These are phyloP conservation scores for Euryodendron excelsum DNA, from an alignment of 148 eudicot genomes.

Conservation along the genomic window DNA sequence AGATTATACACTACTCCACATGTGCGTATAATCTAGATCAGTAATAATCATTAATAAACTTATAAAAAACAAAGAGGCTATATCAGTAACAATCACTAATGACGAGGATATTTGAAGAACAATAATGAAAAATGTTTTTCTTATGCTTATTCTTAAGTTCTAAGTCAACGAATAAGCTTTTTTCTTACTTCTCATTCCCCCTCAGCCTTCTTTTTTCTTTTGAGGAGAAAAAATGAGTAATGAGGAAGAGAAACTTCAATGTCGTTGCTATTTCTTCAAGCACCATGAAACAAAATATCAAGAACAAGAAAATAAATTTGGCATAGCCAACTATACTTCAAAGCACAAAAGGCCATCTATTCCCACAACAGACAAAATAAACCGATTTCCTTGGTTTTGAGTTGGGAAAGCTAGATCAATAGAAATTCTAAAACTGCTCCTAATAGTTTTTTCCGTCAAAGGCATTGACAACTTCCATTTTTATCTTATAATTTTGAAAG, in stretches of 20 bases:
- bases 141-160: too few relatives aligned
- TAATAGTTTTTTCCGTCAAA: neutral
- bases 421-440: neutral
- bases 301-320: neutral
- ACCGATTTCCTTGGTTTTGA: neutral
- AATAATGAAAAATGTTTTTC: neutral
- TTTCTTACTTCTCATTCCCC: neutral
- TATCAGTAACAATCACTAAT: too few relatives aligned
- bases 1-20: too few relatives aligned
- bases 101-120: neutral
- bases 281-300: neutral
- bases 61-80: too few relatives aligned
- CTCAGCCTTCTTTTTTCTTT: neutral
- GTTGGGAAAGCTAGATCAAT: neutral
- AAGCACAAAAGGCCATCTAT: neutral
- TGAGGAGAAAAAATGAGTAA: neutral
- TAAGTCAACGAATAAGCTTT: neutral
- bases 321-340: neutral
- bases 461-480: too few relatives aligned
- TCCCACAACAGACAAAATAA: neutral
- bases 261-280: neutral
- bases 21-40: neutral
- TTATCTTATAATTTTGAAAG: too few relatives aligned
- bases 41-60: neutral
- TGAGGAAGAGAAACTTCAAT: neutral